phyloP scores from a whole-genome alignment of 257 asterid species.

The Solanum chmielewskii region DNA sequence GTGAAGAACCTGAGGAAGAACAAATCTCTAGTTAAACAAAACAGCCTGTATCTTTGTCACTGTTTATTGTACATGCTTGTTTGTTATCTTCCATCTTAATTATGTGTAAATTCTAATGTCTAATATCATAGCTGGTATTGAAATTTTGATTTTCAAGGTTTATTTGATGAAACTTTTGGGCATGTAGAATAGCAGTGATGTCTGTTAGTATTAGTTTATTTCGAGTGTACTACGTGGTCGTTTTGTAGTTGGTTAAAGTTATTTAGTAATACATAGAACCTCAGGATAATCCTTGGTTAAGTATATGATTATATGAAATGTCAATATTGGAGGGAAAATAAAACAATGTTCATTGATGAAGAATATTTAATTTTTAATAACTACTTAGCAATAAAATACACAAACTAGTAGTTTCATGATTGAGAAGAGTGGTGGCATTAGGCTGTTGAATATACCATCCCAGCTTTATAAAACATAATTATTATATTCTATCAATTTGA shows the following conservation, averaged over 20 bases:
- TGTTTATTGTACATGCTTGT: not conserved
- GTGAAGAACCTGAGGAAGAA: slow-evolving; percentile 10
- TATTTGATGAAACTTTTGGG: not conserved
- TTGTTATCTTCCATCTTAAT: not conserved
- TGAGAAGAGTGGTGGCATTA: not conserved
- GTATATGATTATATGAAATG: not conserved
- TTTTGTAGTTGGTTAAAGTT: not conserved
- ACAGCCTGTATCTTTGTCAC: not conserved
- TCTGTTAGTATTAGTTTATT: not conserved
- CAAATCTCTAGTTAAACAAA: slow-evolving; percentile 6
- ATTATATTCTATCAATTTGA: not conserved
- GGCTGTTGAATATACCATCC: not conserved
- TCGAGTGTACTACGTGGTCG: not conserved
- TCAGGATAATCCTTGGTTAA: not conserved
- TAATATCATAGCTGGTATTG: not conserved
- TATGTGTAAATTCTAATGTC: not conserved
- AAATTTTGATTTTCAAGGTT: not conserved
- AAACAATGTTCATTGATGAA: not conserved
- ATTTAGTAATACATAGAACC: not conserved
- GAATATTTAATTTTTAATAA: not conserved
- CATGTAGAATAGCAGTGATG: not conserved
- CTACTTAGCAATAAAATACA: not conserved
- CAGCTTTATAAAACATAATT: not conserved
- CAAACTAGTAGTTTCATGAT: not conserved
- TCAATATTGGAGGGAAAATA: not conserved